Base-by-base conservation (phyloP, 129 eudicot species). In the Tagetes patula region DNA sequence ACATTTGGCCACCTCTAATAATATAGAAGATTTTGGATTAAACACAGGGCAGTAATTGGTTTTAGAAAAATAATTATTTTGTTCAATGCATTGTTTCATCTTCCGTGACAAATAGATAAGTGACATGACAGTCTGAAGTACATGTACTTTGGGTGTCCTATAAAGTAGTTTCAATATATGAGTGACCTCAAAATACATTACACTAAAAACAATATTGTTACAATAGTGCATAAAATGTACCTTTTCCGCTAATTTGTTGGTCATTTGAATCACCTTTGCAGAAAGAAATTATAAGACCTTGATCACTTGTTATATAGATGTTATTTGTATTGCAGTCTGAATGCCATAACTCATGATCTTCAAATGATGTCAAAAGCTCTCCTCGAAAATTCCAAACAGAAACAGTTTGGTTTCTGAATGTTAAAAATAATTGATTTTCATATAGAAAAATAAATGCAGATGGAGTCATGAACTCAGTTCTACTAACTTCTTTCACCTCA, bases 381-480 rank as follows among this genome's bases (percentile, higher is more conserved):
- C 88, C 88, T 61, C 81, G 81, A 65, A 84, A 84, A 58, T 84
- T 81, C 88, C 88, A 84, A 65, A 84, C 88, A 37, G 81, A 81
- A 72, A 84, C 88, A 12, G 79, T 81, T 66, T 79, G 85, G 66
- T 84, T 77, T 72, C 84, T 77, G 75, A 84, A 81, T 58, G 88
- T 81, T 62, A 81, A 39, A 80, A 84, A 84, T 13, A 81, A 46
- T 39, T 81, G 85, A 71, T 77, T 84, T 52, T 80, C 88, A 34
- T 84, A 84, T 2, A 80, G 81, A 73, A 84, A 80, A 8, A 84
- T 84, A 65, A 84, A 84, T 7, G 88, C 85, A 37, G 85, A 84
- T 54, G 88, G 85, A 45, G 85, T 84, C 88, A 77, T 73, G 70
- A 84, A 84, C 43, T 84, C 81, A 54, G 65, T 84, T 81, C 69